These are phyloP conservation scores for Aspergillus sclerotialis DNA, from an alignment of 2,329 filamentous ascomycete genomes.

Conservation along the genomic window DNA sequence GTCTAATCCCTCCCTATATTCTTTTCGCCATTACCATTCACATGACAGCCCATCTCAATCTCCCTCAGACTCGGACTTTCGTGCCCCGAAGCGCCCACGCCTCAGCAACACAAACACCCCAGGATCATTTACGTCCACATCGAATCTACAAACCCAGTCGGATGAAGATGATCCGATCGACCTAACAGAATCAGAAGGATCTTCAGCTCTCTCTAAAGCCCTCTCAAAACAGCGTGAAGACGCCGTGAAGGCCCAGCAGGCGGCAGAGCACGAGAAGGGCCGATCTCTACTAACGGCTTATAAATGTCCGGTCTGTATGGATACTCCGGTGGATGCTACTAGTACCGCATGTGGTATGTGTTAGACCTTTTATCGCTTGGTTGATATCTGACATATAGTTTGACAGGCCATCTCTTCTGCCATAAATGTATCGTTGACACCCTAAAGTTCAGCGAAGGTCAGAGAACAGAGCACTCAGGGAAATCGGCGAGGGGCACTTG, in stretches of 20 bases:
- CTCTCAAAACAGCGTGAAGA: conserved; percentile 49
- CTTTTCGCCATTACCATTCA: neutral
- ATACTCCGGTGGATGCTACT: conserved; percentile 52
- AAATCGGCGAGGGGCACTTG: conserved; percentile 33
- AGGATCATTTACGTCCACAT: neutral
- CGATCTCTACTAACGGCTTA: conserved; percentile 40
- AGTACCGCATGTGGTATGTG: conserved; percentile 53
- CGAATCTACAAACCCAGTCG: neutral
- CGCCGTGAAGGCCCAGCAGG: conserved; percentile 41
- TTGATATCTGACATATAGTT: neutral
- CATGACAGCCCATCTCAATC: neutral
- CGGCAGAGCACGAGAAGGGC: conserved; percentile 19
- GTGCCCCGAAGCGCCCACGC: conserved; percentile 10
- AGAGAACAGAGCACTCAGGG: conserved; percentile 25
- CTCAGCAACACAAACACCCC: conserved; percentile 1
- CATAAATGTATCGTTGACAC: conserved; percentile 56
- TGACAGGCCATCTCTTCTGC: conserved; percentile 55
- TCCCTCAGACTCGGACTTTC: conserved; percentile 1
- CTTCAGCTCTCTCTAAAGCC: conserved; percentile 34
- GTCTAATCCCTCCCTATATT: neutral
- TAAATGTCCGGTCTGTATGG: conserved; percentile 59
- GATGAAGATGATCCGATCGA: conserved; percentile 41
- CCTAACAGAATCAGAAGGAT: conserved; percentile 39
- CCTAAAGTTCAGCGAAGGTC: conserved; percentile 50
- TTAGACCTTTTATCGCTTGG: neutral